Evolutionary conservation across 768 basidiomycete species (phyloP), one percentile per base, ranked within the genome.

Genomic region (Vararia minispora): DNA sequence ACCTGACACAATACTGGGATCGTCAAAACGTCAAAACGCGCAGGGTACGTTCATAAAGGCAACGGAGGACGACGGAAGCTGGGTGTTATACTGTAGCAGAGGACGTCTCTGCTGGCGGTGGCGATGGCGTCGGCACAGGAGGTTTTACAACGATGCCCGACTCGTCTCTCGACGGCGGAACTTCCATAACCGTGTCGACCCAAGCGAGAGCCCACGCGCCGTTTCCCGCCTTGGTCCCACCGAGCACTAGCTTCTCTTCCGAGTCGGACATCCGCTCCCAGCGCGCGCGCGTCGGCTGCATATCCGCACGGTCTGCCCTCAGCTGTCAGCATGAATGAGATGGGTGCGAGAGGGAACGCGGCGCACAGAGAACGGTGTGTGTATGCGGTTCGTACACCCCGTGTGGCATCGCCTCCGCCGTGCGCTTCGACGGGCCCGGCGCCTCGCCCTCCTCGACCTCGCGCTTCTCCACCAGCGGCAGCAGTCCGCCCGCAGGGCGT

Each of bases 321-420:
- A 43, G 29, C 23, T 41, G 17, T 43, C 26, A 39, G 26, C 6
- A 23, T 33, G 27, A 22, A 29, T 18, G 27, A 18, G 24, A 9
- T 42, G 33, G 27, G 11, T 31, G 32, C 8, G 28, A 45, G 14
- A 9, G 35, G 23, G 20, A 42, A 38, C 44, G 12, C 7, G 11
- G 64, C 79, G 52, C 52, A 88, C 87, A 85, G 50, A 80, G 72
- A 5, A 88, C 69, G 23, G 79, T 54, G 27, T 79, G 77, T 0
- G 79, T 70, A 52, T 94, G 88, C 6, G 87, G 77, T 48, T 94
- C 90, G 50, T 90, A 92, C 16, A 79, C 64, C 1, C 86, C 88
- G 28, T 76, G 48, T 2, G 79, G 77, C 31, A 69, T 62, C 5
- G 46, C 45, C 7, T 40, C 51, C 3, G 56, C 48, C 17, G 44